Conservation (phyloP, 345 rosid species). For the Rhodamnia argentea region DNA sequence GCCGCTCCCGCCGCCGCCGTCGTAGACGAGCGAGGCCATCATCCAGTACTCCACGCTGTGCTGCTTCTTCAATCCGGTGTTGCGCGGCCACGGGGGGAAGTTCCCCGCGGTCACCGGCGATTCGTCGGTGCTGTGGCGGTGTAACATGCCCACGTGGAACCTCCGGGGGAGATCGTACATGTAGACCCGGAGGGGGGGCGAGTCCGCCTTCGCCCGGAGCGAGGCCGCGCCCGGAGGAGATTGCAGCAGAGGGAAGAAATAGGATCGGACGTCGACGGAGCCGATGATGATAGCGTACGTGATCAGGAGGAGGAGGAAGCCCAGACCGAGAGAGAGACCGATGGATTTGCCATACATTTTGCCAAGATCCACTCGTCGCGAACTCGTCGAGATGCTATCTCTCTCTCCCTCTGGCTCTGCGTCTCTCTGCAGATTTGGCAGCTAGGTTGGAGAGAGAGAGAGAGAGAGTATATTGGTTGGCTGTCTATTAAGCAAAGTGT, state of each 20-base stretch:
- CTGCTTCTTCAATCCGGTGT: slow-evolving; percentile 55
- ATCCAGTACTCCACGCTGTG: slow-evolving; percentile 98
- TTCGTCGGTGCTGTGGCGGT: slow-evolving; percentile 25
- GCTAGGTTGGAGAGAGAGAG: not conserved
- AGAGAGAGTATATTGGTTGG: not conserved
- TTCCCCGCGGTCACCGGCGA: slow-evolving; percentile 46
- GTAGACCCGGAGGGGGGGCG: slow-evolving; percentile 61
- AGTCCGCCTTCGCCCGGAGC: slow-evolving; percentile 6
- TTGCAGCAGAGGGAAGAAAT: slow-evolving; percentile 43
- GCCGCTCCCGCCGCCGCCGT: slow-evolving; percentile 14
- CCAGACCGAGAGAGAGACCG: slow-evolving; percentile 17
- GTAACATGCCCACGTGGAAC: slow-evolving; percentile 76
- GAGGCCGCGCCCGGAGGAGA: slow-evolving; percentile 11
- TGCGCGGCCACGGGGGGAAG: slow-evolving; percentile 63
- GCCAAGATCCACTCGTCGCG: not conserved
- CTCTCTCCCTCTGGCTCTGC: not conserved
- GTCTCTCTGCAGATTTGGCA: not conserved
- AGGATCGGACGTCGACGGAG: slow-evolving; percentile 41
- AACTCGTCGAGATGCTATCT: not conserved
- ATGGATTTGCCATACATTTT: slow-evolving; percentile 8
- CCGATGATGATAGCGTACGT: slow-evolving; percentile 43
- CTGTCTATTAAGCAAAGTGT: not conserved
- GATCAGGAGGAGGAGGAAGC: slow-evolving; percentile 27
- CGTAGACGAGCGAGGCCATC: slow-evolving; percentile 70
- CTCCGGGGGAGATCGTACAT: slow-evolving; percentile 90